phyloP scores from a whole-genome alignment of 1,284 basidiomycete species.

The Sphaerobolus stellatus region DNA sequence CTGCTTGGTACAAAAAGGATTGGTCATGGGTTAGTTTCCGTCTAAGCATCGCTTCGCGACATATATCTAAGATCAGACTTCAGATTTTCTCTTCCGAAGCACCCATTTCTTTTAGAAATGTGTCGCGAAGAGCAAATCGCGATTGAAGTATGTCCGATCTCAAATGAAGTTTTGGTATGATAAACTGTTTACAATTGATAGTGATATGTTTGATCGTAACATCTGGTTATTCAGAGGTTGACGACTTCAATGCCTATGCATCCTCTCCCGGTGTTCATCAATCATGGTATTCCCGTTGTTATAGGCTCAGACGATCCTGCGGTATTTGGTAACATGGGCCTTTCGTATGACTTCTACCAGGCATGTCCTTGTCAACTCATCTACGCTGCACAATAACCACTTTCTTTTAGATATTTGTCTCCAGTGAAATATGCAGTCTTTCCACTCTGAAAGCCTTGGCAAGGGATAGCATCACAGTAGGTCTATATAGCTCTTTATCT shows the following conservation, averaged over 20 bases:
- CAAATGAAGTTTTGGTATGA: conserved; percentile 69
- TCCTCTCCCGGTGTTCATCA: conserved; percentile 65
- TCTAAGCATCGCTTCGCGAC: background rate
- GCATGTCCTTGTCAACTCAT: conserved; percentile 26
- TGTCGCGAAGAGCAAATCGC: conserved; percentile 64
- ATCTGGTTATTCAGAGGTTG: conserved; percentile 46
- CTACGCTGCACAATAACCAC: background rate
- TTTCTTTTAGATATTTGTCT: conserved; percentile 53
- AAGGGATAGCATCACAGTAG: conserved; percentile 62
- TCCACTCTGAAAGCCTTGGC: conserved; percentile 59
- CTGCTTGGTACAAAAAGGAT: conserved; percentile 75
- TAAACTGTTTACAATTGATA: background rate
- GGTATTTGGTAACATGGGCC: conserved; percentile 72
- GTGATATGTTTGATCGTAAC: conserved; percentile 1
- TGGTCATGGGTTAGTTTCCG: conserved; percentile 62
- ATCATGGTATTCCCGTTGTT: conserved; percentile 67
- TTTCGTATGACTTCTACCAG: conserved; percentile 73
- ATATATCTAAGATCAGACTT: background rate
- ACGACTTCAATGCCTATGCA: conserved; percentile 76
- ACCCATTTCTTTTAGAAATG: conserved; percentile 66
- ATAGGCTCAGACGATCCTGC: conserved; percentile 74
- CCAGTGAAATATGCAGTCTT: conserved; percentile 64
- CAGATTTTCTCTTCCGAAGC: conserved; percentile 71
- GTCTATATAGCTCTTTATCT: conserved; percentile 15
- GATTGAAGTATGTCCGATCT: conserved; percentile 71